phyloP scores from a whole-genome alignment of 306 rosid genomes.

The Casuarina glauca region DNA sequence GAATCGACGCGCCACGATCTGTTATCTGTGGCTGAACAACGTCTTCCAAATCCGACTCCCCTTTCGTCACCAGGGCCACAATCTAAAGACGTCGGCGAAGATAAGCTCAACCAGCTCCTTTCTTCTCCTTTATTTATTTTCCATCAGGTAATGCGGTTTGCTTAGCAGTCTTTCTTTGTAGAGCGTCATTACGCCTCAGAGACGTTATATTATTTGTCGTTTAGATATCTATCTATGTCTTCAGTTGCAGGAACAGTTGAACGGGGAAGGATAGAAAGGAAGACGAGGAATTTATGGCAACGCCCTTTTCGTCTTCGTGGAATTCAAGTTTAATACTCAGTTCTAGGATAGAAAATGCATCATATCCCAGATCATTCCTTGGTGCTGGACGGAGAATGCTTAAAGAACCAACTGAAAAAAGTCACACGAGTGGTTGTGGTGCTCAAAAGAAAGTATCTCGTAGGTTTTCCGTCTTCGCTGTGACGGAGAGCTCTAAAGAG shows the following conservation, averaged over 20 bases:
- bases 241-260: conserved; percentile 19
- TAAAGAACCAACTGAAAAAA: conserved; percentile 12
- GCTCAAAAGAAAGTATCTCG: conserved; percentile 9
- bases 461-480: conserved; percentile 46
- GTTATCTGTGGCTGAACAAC: background rate
- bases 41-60: background rate
- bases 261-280: conserved; percentile 12
- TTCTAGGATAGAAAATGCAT: conserved; percentile 18
- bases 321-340: conserved; percentile 25
- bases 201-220: background rate
- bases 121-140: background rate
- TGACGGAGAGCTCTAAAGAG: conserved; percentile 76
- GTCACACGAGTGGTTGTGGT: conserved; percentile 3
- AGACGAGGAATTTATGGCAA: conserved; percentile 35
- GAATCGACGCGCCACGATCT: background rate
- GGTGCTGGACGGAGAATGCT: conserved; percentile 28
- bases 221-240: background rate
- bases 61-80: background rate
- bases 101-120: background rate
- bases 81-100: background rate
- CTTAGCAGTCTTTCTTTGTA: background rate
- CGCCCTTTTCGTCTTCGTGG: conserved; percentile 28
- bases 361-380: conserved; percentile 21
- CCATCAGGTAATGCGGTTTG: background rate
- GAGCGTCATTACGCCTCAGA: background rate